These are phyloP conservation scores for Suhomyces terraborum DNA, from an alignment of 1,139 yeast genomes.

Conservation along the genomic window DNA sequence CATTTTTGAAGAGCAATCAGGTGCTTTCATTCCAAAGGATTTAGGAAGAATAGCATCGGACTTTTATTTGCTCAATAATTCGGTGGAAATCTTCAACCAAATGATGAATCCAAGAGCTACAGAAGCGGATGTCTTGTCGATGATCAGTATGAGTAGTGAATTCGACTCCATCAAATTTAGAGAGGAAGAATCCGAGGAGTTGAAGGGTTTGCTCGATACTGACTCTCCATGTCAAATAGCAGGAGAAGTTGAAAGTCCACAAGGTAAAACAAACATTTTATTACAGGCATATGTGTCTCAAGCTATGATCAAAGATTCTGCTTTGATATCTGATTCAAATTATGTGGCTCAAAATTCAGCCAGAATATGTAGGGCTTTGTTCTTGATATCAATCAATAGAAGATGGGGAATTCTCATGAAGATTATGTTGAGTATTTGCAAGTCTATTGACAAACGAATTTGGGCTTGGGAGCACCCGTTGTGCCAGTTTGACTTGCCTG, in stretches of 20 bases:
- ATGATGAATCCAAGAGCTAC: slow-evolving; percentile 83
- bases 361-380: slow-evolving; percentile 88
- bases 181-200: slow-evolving; percentile 81
- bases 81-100: slow-evolving; percentile 87
- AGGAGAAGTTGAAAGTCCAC: slow-evolving; percentile 72
- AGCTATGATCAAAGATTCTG: slow-evolving; percentile 70
- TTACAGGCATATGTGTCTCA: slow-evolving; percentile 87
- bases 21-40: slow-evolving; percentile 81
- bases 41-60: slow-evolving; percentile 94
- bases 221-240: slow-evolving; percentile 81
- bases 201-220: slow-evolving; percentile 60
- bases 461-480: slow-evolving; percentile 95
- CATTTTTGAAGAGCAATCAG: slow-evolving; percentile 82
- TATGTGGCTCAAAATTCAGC: slow-evolving; percentile 96
- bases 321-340: slow-evolving; percentile 81
- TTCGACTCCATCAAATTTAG: slow-evolving; percentile 88
- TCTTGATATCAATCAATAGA: slow-evolving; percentile 80
- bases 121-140: slow-evolving; percentile 88
- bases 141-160: slow-evolving; percentile 91
- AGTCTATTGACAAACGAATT: slow-evolving; percentile 76
- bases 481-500: slow-evolving; percentile 81
- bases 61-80: slow-evolving; percentile 79
- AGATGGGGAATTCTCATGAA: slow-evolving; percentile 86
- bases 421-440: slow-evolving; percentile 76
- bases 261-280: slow-evolving; percentile 84